Percentiles rank a stretch among this genome's conserved stretches.
Conservation (phyloP, 2,329 filamentous ascomycete species). For the Ophiostoma sp. region DNA sequence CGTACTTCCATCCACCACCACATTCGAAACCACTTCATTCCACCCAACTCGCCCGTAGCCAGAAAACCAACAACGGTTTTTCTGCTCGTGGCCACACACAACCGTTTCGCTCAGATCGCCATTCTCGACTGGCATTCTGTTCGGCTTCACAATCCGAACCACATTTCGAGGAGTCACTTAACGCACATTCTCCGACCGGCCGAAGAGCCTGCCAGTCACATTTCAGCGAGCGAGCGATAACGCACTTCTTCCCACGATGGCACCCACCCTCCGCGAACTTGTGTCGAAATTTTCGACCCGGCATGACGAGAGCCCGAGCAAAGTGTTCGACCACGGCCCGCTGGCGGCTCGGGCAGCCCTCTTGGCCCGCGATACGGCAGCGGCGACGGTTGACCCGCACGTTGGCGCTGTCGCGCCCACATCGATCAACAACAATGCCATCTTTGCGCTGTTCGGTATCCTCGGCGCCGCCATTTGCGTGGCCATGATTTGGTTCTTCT, state of each 20-base stretch:
- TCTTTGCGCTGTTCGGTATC: constrained; percentile 84
- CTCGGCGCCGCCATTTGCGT: constrained; percentile 76
- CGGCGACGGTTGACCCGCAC: constrained; percentile 42
- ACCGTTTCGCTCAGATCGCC: neutral
- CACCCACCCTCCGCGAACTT: constrained; percentile 40
- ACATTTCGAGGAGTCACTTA: neutral
- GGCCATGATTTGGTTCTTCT: constrained; percentile 92
- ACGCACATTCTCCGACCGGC: neutral
- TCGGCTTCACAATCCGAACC: neutral
- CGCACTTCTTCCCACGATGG: constrained; percentile 35
- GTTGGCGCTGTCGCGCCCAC: constrained; percentile 48
- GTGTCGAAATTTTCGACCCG: constrained; percentile 25
- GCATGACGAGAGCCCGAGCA: constrained; percentile 27
- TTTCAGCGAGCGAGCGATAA: neutral
- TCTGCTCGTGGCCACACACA: neutral
- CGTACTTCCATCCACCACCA: neutral
- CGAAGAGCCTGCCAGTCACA: neutral
- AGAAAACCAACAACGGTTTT: neutral
- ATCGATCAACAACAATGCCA: constrained; percentile 66
- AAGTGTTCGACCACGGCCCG: constrained; percentile 42
- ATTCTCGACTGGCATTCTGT: neutral
- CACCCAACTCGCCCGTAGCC: neutral
- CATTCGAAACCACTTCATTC: neutral
- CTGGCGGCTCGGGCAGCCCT: constrained; percentile 48
- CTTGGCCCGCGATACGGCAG: constrained; percentile 41